Evolutionary conservation across 1,284 basidiomycete genomes (phyloP).

Genomic region (Cryptococcus sp.): DNA sequence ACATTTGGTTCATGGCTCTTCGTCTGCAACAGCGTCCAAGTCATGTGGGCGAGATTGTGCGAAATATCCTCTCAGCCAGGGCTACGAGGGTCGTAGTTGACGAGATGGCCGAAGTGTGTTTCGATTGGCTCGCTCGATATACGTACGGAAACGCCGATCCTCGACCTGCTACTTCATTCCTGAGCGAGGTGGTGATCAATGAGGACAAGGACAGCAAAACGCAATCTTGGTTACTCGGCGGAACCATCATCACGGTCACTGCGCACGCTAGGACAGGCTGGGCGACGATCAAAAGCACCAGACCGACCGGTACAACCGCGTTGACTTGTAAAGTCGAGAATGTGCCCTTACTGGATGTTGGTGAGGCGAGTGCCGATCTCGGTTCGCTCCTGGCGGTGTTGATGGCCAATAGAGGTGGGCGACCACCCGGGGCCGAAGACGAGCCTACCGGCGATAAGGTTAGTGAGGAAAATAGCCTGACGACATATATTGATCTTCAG

Average conservation of each 20-base stretch:
- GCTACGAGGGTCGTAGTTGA: constrained; percentile 71
- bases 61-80: constrained; percentile 83
- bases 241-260: constrained; percentile 79
- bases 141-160: constrained; percentile 93
- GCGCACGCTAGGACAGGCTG: constrained; percentile 72
- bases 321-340: constrained; percentile 91
- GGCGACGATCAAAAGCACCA: constrained; percentile 80
- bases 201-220: constrained; percentile 38
- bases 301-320: constrained; percentile 80
- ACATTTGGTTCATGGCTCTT: constrained; percentile 91
- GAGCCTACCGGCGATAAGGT: not conserved
- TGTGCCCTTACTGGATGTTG: constrained; percentile 72
- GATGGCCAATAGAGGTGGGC: constrained; percentile 62
- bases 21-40: constrained; percentile 77
- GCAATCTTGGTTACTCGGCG: constrained; percentile 82
- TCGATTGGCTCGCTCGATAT: constrained; percentile 95
- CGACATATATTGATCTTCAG: not conserved
- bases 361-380: constrained; percentile 72
- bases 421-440: constrained; percentile 11
- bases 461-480: constrained; percentile 3
- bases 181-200: constrained; percentile 60
- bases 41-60: constrained; percentile 81
- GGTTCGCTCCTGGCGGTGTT: constrained; percentile 66
- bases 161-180: constrained; percentile 72
- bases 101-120: constrained; percentile 91